Conservation (phyloP, 2,329 filamentous ascomycete genomes). For the Clathrospora elynae region DNA sequence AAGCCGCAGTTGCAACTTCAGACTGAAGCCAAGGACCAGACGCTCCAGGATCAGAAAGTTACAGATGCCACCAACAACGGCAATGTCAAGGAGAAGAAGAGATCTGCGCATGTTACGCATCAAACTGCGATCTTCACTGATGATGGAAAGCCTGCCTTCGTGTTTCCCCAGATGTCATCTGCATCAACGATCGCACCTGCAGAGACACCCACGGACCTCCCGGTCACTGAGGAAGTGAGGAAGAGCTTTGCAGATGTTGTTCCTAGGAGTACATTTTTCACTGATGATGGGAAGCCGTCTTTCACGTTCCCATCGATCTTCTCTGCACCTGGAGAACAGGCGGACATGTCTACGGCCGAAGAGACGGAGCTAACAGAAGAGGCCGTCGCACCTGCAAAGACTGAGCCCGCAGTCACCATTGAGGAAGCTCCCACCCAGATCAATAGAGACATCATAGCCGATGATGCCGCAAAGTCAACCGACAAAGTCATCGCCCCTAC, state of each 20-base stretch:
- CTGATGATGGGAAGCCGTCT: constrained; percentile 12
- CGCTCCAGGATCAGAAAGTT: neutral
- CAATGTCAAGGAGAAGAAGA: neutral
- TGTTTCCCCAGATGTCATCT: constrained; percentile 1
- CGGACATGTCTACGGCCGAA: neutral
- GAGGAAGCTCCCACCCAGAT: neutral
- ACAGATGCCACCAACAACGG: neutral
- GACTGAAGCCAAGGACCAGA: constrained; percentile 1
- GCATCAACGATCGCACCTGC: neutral
- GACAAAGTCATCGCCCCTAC: neutral
- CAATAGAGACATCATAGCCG: neutral
- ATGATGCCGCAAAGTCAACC: neutral
- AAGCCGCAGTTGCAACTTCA: constrained; percentile 9
- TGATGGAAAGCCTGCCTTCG: constrained; percentile 10
- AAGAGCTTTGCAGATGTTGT: constrained; percentile 3
- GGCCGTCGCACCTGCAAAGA: neutral
- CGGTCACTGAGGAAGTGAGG: neutral
- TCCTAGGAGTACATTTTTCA: constrained; percentile 17
- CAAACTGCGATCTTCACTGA: constrained; percentile 9
- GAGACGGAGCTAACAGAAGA: neutral
- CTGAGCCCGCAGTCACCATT: neutral
- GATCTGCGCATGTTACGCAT: neutral
- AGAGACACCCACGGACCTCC: neutral
- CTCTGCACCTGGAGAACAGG: neutral
- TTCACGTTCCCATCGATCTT: constrained; percentile 9